Evolutionary conservation across 202 grass and related monocot genomes (phyloP).

Genomic region (Carex arenaria): DNA sequence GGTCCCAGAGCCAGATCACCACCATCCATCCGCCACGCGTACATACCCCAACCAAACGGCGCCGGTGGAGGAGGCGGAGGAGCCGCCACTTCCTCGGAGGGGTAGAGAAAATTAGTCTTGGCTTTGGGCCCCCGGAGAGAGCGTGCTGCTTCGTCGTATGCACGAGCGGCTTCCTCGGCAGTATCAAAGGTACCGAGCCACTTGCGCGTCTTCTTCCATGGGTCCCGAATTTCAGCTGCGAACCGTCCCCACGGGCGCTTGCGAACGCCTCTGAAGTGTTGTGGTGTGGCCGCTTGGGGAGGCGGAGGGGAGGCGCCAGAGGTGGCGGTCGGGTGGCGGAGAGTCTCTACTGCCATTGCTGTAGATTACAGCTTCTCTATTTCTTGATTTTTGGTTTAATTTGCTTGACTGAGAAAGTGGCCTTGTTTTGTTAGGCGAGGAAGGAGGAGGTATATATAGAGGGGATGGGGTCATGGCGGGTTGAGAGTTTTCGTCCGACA

Average conservation of each 20-base stretch:
- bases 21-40: background rate
- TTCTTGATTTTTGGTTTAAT: background rate
- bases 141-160: conserved; percentile 28
- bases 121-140: conserved; percentile 28
- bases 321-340: background rate
- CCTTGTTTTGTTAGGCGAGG: background rate
- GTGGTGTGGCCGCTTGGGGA: background rate
- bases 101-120: conserved; percentile 26
- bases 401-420: background rate
- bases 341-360: conserved; percentile 2
- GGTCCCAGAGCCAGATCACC: conserved; percentile 5
- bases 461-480: background rate
- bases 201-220: conserved; percentile 37
- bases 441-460: background rate
- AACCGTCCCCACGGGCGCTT: conserved; percentile 35
- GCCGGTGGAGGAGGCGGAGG: background rate
- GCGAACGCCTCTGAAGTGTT: conserved; percentile 26
- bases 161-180: conserved; percentile 30
- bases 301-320: background rate
- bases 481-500: conserved; percentile 11
- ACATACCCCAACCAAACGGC: background rate
- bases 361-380: background rate
- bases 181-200: conserved; percentile 39
- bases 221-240: conserved; percentile 31
- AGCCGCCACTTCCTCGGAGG: background rate